Base-by-base conservation (phyloP, 805 yeast species). In the Teunomyces cretensis region DNA sequence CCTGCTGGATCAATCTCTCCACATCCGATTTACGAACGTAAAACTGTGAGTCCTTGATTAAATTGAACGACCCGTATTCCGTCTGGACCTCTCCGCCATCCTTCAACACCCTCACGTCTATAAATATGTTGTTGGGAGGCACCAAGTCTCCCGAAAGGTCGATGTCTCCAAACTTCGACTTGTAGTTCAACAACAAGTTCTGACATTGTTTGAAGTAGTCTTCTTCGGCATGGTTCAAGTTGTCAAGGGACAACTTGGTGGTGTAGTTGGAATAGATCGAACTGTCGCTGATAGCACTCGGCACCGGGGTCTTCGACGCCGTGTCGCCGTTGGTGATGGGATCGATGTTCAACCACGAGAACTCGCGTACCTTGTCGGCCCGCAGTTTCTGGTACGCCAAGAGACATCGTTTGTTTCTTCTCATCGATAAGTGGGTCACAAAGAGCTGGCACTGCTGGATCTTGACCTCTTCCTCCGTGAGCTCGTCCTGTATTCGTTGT, bases 71-170 rank as follows among this genome's bases (percentile, higher is more conserved):
- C 16, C 97, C 99, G 56, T 92, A 92, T 62, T 92, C 99, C 0
- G 99, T 94, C 60, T 91, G 97, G 30, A 92, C 89, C 60, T 94
- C 98, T 1, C 99, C 99, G 0, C 96, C 97, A 57, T 92, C 96
- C 61, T 86, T 86, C 42, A 92, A 66, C 6, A 92, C 98, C 46
- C 99, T 72, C 4, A 94, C 98, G 58, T 92, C 99, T 8, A 92
- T 87, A 55, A 92, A 94, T 24, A 94, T 86, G 53, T 89, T 95
- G 30, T 78, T 79, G 1, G 99, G 98, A 0, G 99, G 99, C 16
- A 79, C 87, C 53, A 94, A 60, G n/a, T 88, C 81, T 0, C 97
- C 98, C 24, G 92, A 80, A 19, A 94, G 67, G 58, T 94, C 99
- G 13, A 92, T 67, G 52, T 90, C 97, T 0, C 88, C 78, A 66